Percentiles rank a stretch among this genome's conserved stretches.
phyloP scores from a whole-genome alignment of 805 yeast species.

The Metschnikowia shivogae region DNA sequence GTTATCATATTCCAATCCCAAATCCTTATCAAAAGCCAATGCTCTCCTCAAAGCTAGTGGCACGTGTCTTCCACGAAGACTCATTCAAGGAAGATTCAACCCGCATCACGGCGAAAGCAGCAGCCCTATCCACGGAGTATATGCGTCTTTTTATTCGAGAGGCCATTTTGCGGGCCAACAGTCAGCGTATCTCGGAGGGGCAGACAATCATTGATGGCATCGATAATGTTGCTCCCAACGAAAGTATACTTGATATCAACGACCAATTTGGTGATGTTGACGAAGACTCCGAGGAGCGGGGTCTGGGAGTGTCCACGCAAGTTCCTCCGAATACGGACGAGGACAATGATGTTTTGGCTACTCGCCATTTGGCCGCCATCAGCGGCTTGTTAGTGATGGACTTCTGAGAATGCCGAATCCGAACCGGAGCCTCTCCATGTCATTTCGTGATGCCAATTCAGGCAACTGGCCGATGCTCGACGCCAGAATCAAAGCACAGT shows the following conservation, averaged over 20 bases:
- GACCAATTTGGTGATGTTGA: conserved; percentile 11
- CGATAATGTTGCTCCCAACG: conserved; percentile 21
- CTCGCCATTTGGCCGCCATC: conserved; percentile 50
- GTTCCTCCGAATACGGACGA: conserved; percentile 9
- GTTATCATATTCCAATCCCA: background rate
- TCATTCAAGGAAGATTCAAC: conserved; percentile 46
- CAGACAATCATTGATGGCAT: conserved; percentile 30
- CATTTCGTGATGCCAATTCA: too few relatives aligned
- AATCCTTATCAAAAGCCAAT: background rate
- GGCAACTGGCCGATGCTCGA: too few relatives aligned
- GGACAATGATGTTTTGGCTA: conserved; percentile 40
- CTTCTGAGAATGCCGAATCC: conserved; percentile 29
- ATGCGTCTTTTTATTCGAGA: conserved; percentile 54
- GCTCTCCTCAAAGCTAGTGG: conserved; percentile 35
- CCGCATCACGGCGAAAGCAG: conserved; percentile 44
- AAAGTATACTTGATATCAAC: conserved; percentile 6
- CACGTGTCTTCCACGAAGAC: conserved; percentile 48
- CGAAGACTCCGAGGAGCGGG: conserved; percentile 15
- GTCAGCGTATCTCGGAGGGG: conserved; percentile 38
- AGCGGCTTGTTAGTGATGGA: conserved; percentile 57
- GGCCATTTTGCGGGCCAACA: conserved; percentile 56
- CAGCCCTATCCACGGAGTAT: conserved; percentile 51
- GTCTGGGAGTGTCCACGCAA: conserved; percentile 16
- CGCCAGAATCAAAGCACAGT: too few relatives aligned
- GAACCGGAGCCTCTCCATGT: background rate